phyloP scores from a whole-genome alignment of 345 rosid species.

The Acer negundo region DNA sequence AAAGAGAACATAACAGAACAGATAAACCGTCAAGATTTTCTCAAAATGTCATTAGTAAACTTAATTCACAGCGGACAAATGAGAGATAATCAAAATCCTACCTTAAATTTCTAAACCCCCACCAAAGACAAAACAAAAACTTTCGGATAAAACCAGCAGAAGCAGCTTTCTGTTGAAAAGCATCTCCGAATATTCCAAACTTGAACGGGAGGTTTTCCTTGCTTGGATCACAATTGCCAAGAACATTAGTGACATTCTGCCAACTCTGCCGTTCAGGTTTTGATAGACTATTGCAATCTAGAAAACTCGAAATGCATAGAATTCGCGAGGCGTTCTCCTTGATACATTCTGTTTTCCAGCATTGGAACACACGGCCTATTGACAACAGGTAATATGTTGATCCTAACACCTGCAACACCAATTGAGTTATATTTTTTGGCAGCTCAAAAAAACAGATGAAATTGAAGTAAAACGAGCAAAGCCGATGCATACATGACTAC shows the following conservation, averaged over 20 bases:
- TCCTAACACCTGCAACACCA: conserved; percentile 60
- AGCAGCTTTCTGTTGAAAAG: conserved; percentile 65
- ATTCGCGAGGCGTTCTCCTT: conserved; percentile 40
- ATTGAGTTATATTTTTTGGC: background rate
- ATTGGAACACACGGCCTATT: conserved; percentile 64
- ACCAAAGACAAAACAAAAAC: conserved; percentile 85
- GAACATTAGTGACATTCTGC: conserved; percentile 62
- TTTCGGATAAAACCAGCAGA: conserved; percentile 49
- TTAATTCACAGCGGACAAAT: background rate
- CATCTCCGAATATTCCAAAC: conserved; percentile 84
- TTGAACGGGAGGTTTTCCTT: conserved; percentile 45
- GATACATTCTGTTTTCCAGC: conserved; percentile 70
- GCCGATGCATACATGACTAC: conserved; percentile 63
- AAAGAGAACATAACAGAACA: conserved; percentile 1
- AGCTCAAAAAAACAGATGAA: background rate
- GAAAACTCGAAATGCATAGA: conserved; percentile 57
- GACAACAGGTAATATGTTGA: conserved; percentile 84
- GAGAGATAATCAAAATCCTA: conserved; percentile 13
- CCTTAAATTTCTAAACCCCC: conserved; percentile 90
- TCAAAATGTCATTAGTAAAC: background rate
- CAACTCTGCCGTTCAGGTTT: conserved; percentile 65
- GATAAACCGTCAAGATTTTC: background rate
- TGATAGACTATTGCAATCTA: conserved; percentile 51
- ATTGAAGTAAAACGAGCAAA: background rate
- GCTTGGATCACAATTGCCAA: conserved; percentile 54